Conservation (phyloP, 352 stramenopile species). For the Globisporangium middletonii region DNA sequence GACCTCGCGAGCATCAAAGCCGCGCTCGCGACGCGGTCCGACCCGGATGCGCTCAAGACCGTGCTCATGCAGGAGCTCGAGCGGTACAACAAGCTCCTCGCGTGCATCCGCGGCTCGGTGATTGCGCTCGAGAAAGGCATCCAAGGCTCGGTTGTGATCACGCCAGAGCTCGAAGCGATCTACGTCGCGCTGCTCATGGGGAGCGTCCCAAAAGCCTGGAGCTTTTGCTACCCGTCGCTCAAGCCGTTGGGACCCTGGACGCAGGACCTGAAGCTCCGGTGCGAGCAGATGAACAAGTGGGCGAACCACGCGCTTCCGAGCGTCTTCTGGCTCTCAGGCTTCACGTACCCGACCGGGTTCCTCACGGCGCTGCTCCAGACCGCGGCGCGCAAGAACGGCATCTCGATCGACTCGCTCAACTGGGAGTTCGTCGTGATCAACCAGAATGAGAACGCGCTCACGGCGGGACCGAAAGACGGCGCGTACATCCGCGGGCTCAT, state of each 20-base stretch:
- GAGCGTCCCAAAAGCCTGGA: conserved; percentile 87
- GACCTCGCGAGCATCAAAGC: conserved; percentile 78
- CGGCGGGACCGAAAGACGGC: conserved; percentile 80
- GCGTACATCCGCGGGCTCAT: conserved; percentile 91
- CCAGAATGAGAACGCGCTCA: conserved; percentile 80
- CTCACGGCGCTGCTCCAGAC: conserved; percentile 95
- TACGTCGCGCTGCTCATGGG: conserved; percentile 89
- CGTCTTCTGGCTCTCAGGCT: conserved; percentile 94
- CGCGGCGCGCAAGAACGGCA: conserved; percentile 90
- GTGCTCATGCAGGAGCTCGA: conserved; percentile 94
- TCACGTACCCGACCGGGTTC: conserved; percentile 96
- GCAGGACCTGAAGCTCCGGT: conserved; percentile 84
- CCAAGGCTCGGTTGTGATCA: conserved; percentile 94
- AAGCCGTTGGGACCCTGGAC: conserved; percentile 93
- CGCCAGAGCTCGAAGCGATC: conserved; percentile 90
- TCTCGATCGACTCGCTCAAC: conserved; percentile 93
- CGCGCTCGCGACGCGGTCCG: conserved; percentile 53
- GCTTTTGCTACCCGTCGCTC: conserved; percentile 92
- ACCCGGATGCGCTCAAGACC: conserved; percentile 92
- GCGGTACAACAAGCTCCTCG: conserved; percentile 90
- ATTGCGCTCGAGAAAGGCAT: conserved; percentile 88
- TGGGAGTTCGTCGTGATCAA: conserved; percentile 94
- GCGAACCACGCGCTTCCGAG: conserved; percentile 73
- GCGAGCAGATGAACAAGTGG: conserved; percentile 91
- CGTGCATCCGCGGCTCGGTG: conserved; percentile 72